These are phyloP conservation scores for Boechera divaricarpa DNA, from an alignment of 345 rosid species.

Conservation along the genomic window DNA sequence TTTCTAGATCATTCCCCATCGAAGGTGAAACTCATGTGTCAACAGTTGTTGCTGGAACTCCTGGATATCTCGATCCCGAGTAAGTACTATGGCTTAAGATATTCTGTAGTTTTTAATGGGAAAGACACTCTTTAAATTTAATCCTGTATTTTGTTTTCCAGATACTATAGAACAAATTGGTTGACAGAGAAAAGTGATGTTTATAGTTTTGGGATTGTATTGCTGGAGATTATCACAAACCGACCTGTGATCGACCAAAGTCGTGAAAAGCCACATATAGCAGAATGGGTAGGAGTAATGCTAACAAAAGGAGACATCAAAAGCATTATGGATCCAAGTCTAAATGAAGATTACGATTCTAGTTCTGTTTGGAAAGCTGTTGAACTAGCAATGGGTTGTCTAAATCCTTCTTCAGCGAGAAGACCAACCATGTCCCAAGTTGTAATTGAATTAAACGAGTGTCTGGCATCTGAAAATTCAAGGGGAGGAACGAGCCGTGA, in stretches of 20 bases:
- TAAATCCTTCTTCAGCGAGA: slow-evolving; percentile 32
- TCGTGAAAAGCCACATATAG: slow-evolving; percentile 41
- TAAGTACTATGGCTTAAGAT: not conserved
- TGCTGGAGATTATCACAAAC: slow-evolving; percentile 58
- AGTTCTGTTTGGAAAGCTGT: slow-evolving; percentile 41
- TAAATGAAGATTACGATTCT: slow-evolving; percentile 30
- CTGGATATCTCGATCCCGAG: slow-evolving; percentile 9
- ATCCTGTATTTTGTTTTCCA: not conserved
- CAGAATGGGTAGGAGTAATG: slow-evolving; percentile 47
- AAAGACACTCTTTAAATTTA: not conserved
- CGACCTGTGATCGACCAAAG: slow-evolving; percentile 40
- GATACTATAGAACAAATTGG: slow-evolving; percentile 42
- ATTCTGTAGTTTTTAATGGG: not conserved
- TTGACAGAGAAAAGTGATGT: slow-evolving; percentile 59
- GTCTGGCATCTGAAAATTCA: slow-evolving; percentile 29
- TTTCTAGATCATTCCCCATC: not conserved
- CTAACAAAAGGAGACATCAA: slow-evolving; percentile 41
- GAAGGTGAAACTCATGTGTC: slow-evolving; percentile 15
- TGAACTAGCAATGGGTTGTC: slow-evolving; percentile 44
- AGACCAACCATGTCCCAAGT: slow-evolving; percentile 42
- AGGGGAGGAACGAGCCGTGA: slow-evolving; percentile 26
- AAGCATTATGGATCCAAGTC: slow-evolving; percentile 41
- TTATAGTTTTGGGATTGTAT: slow-evolving; percentile 61
- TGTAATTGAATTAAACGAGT: slow-evolving; percentile 35
- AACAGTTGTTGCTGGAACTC: not conserved